Base-by-base conservation (phyloP, 192 early-diverging fungal species). In the Dimargaris xerosporica region DNA sequence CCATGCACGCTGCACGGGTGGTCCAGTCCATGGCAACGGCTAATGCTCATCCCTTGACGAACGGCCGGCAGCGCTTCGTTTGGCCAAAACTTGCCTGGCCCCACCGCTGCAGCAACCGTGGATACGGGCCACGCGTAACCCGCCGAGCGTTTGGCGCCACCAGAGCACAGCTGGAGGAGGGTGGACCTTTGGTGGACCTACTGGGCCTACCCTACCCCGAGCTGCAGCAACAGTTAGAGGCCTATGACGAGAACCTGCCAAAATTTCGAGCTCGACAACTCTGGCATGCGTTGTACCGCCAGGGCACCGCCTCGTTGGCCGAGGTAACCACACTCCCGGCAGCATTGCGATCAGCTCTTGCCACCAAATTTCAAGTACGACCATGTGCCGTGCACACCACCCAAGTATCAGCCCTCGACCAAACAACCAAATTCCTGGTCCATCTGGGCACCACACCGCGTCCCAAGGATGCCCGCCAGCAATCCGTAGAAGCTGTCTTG, bases 401-500 rank as follows among this genome's bases (percentile, higher is more conserved):
- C 23, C 54, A 56, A 30, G 54, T 34, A 10, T 31, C 30, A 7
- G 54, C 25, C 54, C 28, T 56, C 19, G 54, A 56, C 25, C n/a
- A 56, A 56, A 34, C 54, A 1, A 56, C 28, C 54, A 56, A 56
- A 34, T 30, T 56, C 6, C 6, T 56, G 29, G 23, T 56, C 29
- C 6, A n/a, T 7, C 28, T 56, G 28, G 34, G 34, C 25, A 34
- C 17, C 28, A 12, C 23, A 17, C 29, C 10, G 25, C 29, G 7
- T 29, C 5, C 1, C 15, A 9, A 30, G 30, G 9, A 56, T 31
- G 23, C 25, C 54, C 28, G 29, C 6, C 54, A 72, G 42, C 78
- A 81, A 0, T 67, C 78, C 54, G 80, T 89, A 17, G 91, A 93
- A 62, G 80, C 85, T 5, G 91, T 90, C 28, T 77, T 84, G 48